Base-by-base conservation (phyloP, 345 rosid species). In the Rhodomyrtus tomentosa region DNA sequence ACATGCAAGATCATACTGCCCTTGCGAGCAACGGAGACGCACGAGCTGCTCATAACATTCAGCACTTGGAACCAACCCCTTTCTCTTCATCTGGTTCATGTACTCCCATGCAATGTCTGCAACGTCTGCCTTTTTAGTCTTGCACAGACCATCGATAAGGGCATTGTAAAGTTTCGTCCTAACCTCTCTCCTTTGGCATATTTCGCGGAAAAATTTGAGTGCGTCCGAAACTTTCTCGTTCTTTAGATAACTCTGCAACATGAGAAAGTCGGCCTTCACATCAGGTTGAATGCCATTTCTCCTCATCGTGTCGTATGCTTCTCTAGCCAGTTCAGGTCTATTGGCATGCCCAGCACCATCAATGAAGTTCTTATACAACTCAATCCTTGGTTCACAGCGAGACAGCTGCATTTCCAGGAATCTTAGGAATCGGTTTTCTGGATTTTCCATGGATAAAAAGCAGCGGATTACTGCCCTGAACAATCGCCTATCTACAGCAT, bases 341-440 rank as follows among this genome's bases (percentile, higher is more conserved):
- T 84, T 88, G 72, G 95, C 93, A 87, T 85, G 85, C 85, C 95
- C 98, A 83, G 94, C 98, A 92, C 96, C 99, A 87, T 89, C 88
- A 14, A 95, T 92, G 91, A 93, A 94, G 83, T 84, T 74, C 86
- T 93, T 89, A 87, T 87, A 97, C 81, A 89, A 85, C 32, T 81
- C 50, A 85, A 42, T 14, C 50, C 82, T 84, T 32, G 88, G 87
- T 87, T 84, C 88, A 55, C 54, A 83, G 50, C n/a, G 83, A 86
- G 93, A 90, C 87, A 95, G 55, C 87, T 94, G 95, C 89, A 90
- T 88, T 81, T 87, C 88, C 36, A 94, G 89, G 85, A 93, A 86
- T 27, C 86, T 89, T 50, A 91, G 87, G 83, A 92, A 85, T 49
- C 81, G 92, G n/a, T 56, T 81, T 73, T 87, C 90, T 5, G 92